These are phyloP conservation scores for Mycena latifolia DNA, from an alignment of 768 basidiomycete genomes.

Conservation along the genomic window DNA sequence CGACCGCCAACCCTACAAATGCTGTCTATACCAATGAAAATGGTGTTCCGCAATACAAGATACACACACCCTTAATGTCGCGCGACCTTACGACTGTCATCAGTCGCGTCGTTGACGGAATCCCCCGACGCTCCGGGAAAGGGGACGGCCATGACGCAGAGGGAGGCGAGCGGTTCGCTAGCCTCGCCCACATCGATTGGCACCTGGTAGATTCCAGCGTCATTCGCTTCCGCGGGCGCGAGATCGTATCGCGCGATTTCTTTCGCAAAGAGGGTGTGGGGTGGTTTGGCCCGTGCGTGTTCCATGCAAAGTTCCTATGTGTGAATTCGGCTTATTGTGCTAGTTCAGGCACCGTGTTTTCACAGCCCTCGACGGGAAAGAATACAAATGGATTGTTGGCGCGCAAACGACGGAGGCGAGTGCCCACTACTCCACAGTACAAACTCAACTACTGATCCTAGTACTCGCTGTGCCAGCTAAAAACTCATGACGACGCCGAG, in stretches of 20 bases:
- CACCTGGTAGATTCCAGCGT: constrained; percentile 43
- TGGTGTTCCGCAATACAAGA: constrained; percentile 39
- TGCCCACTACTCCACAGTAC: not conserved
- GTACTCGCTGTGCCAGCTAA: constrained; percentile 27
- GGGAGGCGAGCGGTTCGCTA: constrained; percentile 44
- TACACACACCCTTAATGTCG: constrained; percentile 39
- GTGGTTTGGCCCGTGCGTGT: constrained; percentile 38
- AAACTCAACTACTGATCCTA: not conserved
- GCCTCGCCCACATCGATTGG: constrained; percentile 51
- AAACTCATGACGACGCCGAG: constrained; percentile 36
- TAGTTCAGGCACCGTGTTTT: constrained; percentile 48
- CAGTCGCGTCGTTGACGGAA: constrained; percentile 19
- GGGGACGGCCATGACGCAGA: not conserved
- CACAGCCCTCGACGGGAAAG: constrained; percentile 45
- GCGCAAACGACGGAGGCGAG: constrained; percentile 36
- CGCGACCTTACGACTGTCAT: constrained; percentile 21
- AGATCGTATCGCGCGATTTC: constrained; percentile 41
- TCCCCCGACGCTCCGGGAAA: not conserved
- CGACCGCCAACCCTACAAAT: constrained; percentile 38
- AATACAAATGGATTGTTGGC: constrained; percentile 50
- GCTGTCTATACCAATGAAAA: constrained; percentile 34
- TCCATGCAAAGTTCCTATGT: not conserved
- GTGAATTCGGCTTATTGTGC: no score
- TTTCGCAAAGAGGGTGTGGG: constrained; percentile 41
- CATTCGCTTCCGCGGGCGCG: constrained; percentile 43